Conservation (phyloP, 768 basidiomycete species). For the Sistotremastrum suecicum region DNA sequence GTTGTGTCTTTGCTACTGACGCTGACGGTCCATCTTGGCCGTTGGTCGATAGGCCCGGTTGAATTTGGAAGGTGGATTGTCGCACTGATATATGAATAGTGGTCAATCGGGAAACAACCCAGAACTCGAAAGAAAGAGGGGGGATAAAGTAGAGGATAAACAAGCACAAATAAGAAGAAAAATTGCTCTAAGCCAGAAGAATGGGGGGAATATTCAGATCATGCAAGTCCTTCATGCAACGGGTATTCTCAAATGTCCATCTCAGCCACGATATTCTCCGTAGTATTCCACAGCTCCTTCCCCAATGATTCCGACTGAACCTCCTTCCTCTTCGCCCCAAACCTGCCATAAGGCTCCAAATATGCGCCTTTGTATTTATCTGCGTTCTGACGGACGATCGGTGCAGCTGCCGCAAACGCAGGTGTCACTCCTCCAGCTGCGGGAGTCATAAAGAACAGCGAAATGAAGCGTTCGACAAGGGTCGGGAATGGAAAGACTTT, state of each 20-base stretch:
- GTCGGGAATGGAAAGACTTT: slow-evolving; percentile 2
- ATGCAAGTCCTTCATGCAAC: no score
- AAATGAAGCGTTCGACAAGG: slow-evolving; percentile 11
- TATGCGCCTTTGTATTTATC: slow-evolving; percentile 19
- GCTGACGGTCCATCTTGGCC: no score
- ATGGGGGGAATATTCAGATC: no score
- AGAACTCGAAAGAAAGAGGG: no score
- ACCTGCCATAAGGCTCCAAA: slow-evolving; percentile 13
- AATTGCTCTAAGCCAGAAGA: no score
- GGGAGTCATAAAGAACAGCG: slow-evolving; percentile 8
- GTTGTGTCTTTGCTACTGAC: no score
- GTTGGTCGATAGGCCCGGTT: no score
- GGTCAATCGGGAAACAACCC: no score
- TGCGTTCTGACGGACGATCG: slow-evolving; percentile 9
- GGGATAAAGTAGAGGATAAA: no score
- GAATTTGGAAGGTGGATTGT: no score
- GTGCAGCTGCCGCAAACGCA: slow-evolving; percentile 17
- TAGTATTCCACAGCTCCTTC: slow-evolving; percentile 16
- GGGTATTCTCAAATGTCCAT: background rate
- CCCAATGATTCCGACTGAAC: slow-evolving; percentile 13
- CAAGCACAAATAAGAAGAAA: no score
- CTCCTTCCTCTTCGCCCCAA: slow-evolving; percentile 6
- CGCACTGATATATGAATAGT: no score
- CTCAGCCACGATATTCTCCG: slow-evolving; percentile 14
- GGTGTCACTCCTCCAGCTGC: slow-evolving; percentile 16